Percentiles rank a stretch among this genome's conserved stretches.
These are phyloP conservation scores for Trichoderma erinaceum DNA, from an alignment of 495 filamentous ascomycete genomes.

Conservation along the genomic window DNA sequence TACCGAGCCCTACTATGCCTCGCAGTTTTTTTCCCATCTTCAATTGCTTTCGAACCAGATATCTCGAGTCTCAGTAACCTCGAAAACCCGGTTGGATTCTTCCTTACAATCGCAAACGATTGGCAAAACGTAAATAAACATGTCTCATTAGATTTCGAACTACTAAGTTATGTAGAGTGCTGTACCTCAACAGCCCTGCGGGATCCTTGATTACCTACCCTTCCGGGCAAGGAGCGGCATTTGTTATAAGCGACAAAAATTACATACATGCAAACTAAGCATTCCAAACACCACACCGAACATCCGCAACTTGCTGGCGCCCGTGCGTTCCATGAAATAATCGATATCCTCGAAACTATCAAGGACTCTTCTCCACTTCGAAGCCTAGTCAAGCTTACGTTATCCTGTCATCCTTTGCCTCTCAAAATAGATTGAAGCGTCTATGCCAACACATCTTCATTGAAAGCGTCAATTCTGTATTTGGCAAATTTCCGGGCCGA, in stretches of 20 bases:
- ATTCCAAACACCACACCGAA: not conserved
- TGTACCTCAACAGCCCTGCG: not conserved
- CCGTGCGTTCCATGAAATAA: not conserved
- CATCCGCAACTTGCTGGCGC: not conserved
- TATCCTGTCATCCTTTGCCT: not conserved
- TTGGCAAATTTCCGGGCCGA: slow-evolving; percentile 57
- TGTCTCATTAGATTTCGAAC: not conserved
- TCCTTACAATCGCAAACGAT: too few species aligned
- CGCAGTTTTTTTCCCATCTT: too few species aligned
- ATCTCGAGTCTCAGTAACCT: too few species aligned
- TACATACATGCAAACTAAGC: not conserved
- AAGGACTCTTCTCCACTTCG: not conserved
- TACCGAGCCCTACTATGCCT: too few species aligned
- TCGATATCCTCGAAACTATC: not conserved
- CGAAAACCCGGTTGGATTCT: too few species aligned
- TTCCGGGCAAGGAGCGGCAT: not conserved
- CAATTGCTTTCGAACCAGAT: too few species aligned
- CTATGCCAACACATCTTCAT: slow-evolving; percentile 33
- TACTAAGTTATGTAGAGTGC: not conserved
- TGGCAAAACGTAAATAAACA: not conserved
- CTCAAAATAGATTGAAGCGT: not conserved
- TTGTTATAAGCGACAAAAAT: not conserved
- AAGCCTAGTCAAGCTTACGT: not conserved
- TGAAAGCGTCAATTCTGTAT: slow-evolving; percentile 55
- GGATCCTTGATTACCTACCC: too few species aligned